Evolutionary conservation across 352 stramenopile species (phyloP).

Genomic region (Blastocystis sp.): DNA sequence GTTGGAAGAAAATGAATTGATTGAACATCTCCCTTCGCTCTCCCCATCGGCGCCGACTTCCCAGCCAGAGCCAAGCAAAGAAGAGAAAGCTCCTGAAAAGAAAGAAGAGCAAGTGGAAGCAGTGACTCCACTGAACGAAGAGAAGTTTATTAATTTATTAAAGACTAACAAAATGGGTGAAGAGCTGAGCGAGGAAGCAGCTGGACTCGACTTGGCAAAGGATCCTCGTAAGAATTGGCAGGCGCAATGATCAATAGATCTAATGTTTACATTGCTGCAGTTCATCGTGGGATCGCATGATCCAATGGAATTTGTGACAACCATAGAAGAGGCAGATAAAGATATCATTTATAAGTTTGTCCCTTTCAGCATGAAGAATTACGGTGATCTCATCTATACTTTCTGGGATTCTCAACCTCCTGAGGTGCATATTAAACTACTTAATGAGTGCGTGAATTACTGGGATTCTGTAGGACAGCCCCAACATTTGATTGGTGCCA

Average conservation of each 20-base stretch:
- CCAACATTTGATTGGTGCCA: background rate
- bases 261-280: background rate
- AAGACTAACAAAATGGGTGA: background rate
- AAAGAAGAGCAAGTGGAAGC: background rate
- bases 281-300: background rate
- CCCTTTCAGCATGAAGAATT: background rate
- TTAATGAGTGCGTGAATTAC: constrained; percentile 18
- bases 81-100: background rate
- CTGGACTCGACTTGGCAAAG: background rate
- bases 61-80: background rate
- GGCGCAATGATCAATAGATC: background rate
- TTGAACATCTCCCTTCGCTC: constrained; percentile 2
- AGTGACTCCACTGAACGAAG: background rate
- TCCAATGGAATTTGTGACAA: background rate
- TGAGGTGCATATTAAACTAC: background rate
- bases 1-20: background rate
- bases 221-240: background rate
- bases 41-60: background rate
- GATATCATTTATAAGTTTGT: background rate
- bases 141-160: background rate
- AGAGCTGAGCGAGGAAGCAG: background rate
- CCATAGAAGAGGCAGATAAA: background rate
- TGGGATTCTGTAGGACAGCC: background rate
- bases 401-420: background rate
- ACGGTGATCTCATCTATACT: background rate